Conservation (phyloP, 1,139 yeast genomes). For the Geotrichum cucujoidarum region DNA sequence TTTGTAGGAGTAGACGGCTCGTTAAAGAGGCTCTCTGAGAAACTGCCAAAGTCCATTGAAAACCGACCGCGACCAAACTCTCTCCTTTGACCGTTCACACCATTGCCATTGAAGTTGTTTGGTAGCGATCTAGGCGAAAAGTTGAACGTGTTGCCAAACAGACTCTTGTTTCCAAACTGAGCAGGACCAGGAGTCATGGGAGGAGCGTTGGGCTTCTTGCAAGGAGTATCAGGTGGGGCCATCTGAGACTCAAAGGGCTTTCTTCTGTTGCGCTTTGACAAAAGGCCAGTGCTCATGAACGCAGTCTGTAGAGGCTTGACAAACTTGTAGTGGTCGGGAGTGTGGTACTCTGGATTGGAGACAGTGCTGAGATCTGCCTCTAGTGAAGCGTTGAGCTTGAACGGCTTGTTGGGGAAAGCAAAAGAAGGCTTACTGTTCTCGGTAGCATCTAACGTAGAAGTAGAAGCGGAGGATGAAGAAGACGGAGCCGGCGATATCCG, state of each 20-base stretch:
- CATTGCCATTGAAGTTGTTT: conserved; percentile 8
- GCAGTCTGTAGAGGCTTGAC: conserved; percentile 86
- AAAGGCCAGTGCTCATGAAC: conserved; percentile 67
- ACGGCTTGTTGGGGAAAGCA: conserved; percentile 13
- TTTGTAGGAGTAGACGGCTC: conserved; percentile 19
- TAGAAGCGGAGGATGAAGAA: conserved; percentile 14
- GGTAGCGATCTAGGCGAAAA: conserved; percentile 7
- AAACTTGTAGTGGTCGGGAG: conserved; percentile 55
- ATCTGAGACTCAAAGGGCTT: conserved; percentile 23
- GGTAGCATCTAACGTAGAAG: conserved; percentile 7
- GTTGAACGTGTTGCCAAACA: conserved; percentile 6
- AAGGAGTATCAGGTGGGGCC: conserved; percentile 73
- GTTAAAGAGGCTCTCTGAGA: conserved; percentile 8
- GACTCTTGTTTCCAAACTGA: conserved; percentile 4
- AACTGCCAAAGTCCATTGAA: conserved; percentile 13
- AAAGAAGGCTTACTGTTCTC: conserved; percentile 8
- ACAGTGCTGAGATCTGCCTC: conserved; percentile 22
- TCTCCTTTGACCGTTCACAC: background rate
- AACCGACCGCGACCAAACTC: background rate
- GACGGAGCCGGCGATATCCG: conserved; percentile 7
- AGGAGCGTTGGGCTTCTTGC: conserved; percentile 50
- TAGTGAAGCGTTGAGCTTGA: conserved; percentile 27
- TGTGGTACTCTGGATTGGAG: conserved; percentile 19
- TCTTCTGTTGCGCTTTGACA: conserved; percentile 59
- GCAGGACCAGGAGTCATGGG: conserved; percentile 14